phyloP scores from a whole-genome alignment of 768 basidiomycete species.

The Amanita rubescens region DNA sequence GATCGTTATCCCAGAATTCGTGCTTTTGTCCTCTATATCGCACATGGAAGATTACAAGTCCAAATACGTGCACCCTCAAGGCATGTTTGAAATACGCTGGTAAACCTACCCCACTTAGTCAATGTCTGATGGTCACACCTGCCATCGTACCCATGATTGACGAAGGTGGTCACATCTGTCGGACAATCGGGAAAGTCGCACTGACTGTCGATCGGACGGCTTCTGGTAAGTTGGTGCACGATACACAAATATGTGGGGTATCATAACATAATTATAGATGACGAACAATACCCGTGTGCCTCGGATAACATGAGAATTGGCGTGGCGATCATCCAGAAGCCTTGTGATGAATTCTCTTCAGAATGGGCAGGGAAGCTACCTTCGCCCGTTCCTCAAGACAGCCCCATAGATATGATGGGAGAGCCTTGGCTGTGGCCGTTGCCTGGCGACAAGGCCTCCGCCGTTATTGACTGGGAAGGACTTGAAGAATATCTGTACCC shows the following conservation, averaged over 20 bases:
- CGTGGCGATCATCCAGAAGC: neutral
- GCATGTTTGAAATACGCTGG: neutral
- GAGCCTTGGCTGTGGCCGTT: neutral
- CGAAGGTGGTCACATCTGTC: neutral
- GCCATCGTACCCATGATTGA: neutral
- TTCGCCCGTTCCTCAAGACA: neutral
- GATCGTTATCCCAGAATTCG: neutral
- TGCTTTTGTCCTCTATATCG: neutral
- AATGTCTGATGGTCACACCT: constrained; percentile 3
- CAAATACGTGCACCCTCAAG: neutral
- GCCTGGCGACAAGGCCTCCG: neutral
- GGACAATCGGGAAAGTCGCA: neutral
- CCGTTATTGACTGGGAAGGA: neutral
- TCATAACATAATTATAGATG: neutral
- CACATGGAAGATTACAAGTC: neutral
- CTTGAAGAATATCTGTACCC: neutral
- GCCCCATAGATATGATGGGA: neutral
- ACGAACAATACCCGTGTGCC: too few relatives aligned
- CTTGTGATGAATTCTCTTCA: neutral
- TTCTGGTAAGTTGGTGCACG: neutral
- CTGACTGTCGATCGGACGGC: neutral
- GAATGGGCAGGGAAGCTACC: neutral
- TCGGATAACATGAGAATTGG: neutral
- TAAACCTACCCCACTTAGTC: neutral
- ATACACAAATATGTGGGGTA: neutral